These are phyloP conservation scores for Lentinula sp. DNA, from an alignment of 768 basidiomycete species.

Conservation along the genomic window DNA sequence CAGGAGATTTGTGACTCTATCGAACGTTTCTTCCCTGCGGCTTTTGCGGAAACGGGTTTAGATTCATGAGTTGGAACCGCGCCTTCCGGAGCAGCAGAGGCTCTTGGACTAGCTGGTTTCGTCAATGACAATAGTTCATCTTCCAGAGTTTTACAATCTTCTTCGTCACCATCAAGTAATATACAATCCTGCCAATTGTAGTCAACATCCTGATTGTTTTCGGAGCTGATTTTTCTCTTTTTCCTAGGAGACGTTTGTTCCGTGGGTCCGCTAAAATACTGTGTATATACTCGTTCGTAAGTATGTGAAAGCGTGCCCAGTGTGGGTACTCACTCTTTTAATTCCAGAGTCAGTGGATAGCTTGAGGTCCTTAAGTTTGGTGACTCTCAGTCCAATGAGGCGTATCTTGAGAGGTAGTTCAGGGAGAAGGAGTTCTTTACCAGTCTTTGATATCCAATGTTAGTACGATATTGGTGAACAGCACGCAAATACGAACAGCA, in stretches of 20 bases:
- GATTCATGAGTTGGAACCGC: no score
- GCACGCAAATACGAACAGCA: constrained; percentile 38
- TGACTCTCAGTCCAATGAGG: constrained; percentile 83
- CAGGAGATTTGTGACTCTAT: constrained; percentile 40
- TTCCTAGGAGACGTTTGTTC: constrained; percentile 28
- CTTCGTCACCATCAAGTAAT: constrained; percentile 50
- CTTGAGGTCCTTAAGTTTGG: constrained; percentile 81
- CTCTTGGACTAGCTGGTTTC: neutral
- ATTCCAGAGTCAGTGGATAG: constrained; percentile 50
- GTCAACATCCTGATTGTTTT: constrained; percentile 10
- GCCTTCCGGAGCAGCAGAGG: neutral
- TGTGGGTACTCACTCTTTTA: constrained; percentile 48
- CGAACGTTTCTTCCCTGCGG: constrained; percentile 16
- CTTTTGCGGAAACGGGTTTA: neutral
- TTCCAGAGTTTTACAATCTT: constrained; percentile 22
- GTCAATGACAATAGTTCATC: neutral
- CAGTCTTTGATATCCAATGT: constrained; percentile 42
- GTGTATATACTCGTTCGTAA: neutral
- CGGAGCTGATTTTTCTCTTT: constrained; percentile 25
- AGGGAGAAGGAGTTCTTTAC: constrained; percentile 73
- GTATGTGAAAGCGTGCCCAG: neutral
- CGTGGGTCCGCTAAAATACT: constrained; percentile 54
- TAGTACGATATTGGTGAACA: constrained; percentile 2
- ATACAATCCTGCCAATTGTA: constrained; percentile 28
- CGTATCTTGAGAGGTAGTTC: constrained; percentile 78